Evolutionary conservation across 805 yeast species (phyloP), one percentile per base, ranked within the genome.

Genomic region (Candida coquimbonensis): DNA sequence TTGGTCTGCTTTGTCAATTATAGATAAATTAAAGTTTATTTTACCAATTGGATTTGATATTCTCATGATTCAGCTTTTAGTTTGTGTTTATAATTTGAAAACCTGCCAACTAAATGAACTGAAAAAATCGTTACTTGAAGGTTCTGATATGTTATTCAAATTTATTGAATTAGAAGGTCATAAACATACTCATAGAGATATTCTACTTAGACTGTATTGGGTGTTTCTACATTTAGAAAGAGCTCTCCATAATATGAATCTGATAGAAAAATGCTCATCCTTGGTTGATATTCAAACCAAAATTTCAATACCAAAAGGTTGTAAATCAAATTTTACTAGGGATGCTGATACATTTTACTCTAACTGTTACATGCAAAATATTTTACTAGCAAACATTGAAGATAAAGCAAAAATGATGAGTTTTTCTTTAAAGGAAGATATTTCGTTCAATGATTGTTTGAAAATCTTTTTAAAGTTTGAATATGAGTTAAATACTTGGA

Each of bases 311-410:
- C 45, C 45, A 37, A 37, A 29, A 24, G 45, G 45, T 16, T 42
- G 45, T 13, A 42, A 31, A 16, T 37, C 40, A 21, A 42, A 42
- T 24, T 42, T 37, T 16, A 36, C 45, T 5, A 37, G 16, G 37
- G 45, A 42, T 42, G 40, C 45, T 14, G 45, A 42, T 32, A 42
- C 40, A 5, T 42, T 42, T 14, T 42, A 42, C 24, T 42, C 45
- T 4, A 42, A 38, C 33, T 42, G 45, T 24, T 42, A 37, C 25
- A 42, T 37, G 45, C 45, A 42, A 16, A 37, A 37, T 32, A 37
- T 37, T 16, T 38, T 38, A 32, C 17, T 42, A 19, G 45, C 45
- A 5, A 42, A 42, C 16, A 37, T 42, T 32, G 40, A 42, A 24
- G 45, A 42, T 32, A 42, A 42, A 24, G 45, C 45, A 17, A 42